Base-by-base conservation (phyloP, 352 stramenopile species). In the Globisporangium paddicum region DNA sequence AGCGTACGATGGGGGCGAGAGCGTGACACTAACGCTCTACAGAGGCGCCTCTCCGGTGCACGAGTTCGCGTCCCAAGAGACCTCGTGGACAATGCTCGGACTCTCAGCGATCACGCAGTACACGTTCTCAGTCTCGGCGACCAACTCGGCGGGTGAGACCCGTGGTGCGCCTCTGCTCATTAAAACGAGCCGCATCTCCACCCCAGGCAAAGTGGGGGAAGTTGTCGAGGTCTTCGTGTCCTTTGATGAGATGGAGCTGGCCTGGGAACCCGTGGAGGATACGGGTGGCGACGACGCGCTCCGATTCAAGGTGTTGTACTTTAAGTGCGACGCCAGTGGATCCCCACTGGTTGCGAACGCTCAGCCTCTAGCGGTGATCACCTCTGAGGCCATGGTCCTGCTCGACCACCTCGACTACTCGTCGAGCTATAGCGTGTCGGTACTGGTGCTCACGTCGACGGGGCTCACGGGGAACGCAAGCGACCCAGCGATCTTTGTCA, bases 291-390 rank as follows among this genome's bases (percentile, higher is more conserved):
- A 89, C 32, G 7, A 25, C 0, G 18, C n/a, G 13, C 49, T 87
- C 10, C 60, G 67, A 47, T 89, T 86, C 35, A 44, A 76, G 2
- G 60, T 86, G n/a, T 68, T 38, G 3, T 88, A 74, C 18, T 79
- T 72, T 19, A 58, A 64, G 19, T 75, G 63, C 28, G 69, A 56
- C 5, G 63, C 45, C 2, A 65, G 59, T 7, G 65, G 67, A 2
- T 35, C 55, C 4, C 42, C 55, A 5, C 25, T 75, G 1, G 32
- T 57, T 10, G 3, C 25, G 0, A 70, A 10, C 13, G 46, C 6
- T 11, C 2, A 8, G 2, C 46, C 26, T 1, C 8, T 48, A 3
- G 26, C 50, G 14, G 37, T 58, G 21, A 53, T 37, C 3, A 30
- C 60, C 3, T n/a, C 51, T 8, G 55, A 58, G 1, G 72, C 57